Conservation (phyloP, 2,329 filamentous ascomycete species). For the Xylariaceae sp. region DNA sequence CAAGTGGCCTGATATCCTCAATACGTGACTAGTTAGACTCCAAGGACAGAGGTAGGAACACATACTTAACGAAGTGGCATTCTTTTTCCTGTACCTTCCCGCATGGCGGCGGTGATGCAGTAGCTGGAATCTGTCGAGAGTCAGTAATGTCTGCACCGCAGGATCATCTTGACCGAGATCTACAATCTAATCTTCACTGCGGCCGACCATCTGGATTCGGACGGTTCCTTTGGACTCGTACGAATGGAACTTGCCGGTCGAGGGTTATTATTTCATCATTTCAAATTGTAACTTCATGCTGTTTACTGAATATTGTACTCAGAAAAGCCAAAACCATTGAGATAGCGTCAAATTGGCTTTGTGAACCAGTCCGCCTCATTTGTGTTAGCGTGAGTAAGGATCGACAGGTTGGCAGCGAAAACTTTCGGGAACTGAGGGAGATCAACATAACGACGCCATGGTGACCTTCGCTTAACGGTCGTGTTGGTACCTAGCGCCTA, state of each 20-base stretch:
- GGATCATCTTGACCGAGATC: constrained; percentile 15
- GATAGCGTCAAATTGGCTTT: too few relatives aligned
- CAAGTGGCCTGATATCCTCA: neutral
- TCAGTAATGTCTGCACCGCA: neutral
- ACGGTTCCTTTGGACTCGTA: neutral
- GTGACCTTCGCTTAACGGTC: neutral
- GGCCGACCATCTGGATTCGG: constrained; percentile 1
- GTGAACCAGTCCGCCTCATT: too few relatives aligned
- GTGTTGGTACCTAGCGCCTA: neutral
- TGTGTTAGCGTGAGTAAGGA: too few relatives aligned
- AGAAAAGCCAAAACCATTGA: too few relatives aligned
- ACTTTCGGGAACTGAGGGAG: neutral
- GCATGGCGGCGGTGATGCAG: neutral
- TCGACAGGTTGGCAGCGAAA: neutral
- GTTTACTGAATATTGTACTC: neutral
- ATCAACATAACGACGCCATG: neutral
- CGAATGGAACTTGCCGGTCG: neutral
- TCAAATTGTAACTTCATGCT: too few relatives aligned
- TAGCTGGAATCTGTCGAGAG: neutral
- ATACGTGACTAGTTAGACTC: neutral
- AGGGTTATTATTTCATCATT: too few relatives aligned
- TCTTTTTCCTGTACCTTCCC: neutral
- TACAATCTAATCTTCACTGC: constrained; percentile 9
- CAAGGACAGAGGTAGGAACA: constrained; percentile 6
- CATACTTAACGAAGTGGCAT: neutral